Evolutionary conservation across 208 protist species (phyloP), one percentile per base, ranked within the genome.

Genomic region (Leishmania major): DNA sequence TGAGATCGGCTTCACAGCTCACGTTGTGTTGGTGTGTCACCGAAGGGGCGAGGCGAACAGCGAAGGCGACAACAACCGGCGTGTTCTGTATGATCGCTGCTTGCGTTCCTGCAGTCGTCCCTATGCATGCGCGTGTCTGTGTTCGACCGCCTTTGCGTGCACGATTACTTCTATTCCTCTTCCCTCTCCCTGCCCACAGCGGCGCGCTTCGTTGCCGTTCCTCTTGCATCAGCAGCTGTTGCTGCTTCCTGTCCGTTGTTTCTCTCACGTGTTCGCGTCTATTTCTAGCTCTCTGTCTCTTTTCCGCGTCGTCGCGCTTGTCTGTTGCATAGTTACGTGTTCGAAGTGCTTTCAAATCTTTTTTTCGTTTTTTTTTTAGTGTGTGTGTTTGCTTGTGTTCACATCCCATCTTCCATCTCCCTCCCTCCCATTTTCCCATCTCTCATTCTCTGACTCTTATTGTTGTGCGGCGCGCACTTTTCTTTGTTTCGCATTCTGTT

Each of bases 401-500:
- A 7, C 25, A 4, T 53, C 17, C 6, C 8, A 35, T n/a, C 28
- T 11, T 57, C n/a, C 13, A 28, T 10, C 45, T 57, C 43, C 69
- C 28, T 45, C 43, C 45, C 28, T 73, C 59, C 51, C n/a, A 45
- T 69, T 43, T 2, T 40, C 13, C 10, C n/a, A 40, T 49, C n/a
- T 62, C 10, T 49, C 64, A 51, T 76, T 51, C 35, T 28, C 43
- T 25, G 40, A 51, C 7, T 51, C 69, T 5, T 51, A 19, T 67
- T 37, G 28, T 67, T 37, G 60, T 67, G 60, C 6, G 31, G 43
- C 25, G 28, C 22, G 60, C 45, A 35, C 70, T 67, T 75, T 82
- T 67, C 72, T 77, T 75, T 67, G 43, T 71, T 78, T 57, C 13
- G 66, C 35, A 28, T 11, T 78, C 49, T 40, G 31, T 78, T 72